A percentile compares a stretch with the other conserved stretches of the same genome.
These are phyloP conservation scores for Rhizopogon sp. DNA, from an alignment of 768 basidiomycete genomes.

Conservation along the genomic window DNA sequence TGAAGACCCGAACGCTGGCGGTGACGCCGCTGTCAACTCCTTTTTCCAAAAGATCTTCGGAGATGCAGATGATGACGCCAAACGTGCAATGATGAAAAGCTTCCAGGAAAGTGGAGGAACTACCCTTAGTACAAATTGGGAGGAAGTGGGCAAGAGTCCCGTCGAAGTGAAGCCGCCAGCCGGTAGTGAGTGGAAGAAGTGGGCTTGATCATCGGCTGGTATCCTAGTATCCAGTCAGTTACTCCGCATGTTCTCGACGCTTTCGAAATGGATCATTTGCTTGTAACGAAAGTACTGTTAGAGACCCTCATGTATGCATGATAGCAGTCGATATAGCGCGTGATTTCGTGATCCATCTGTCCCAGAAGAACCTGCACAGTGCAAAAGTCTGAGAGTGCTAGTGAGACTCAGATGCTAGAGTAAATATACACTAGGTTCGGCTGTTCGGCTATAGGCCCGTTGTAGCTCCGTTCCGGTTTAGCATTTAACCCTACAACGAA, in stretches of 20 bases:
- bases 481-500: too few species aligned
- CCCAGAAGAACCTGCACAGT: background rate
- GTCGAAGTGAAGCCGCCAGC: constrained; percentile 80
- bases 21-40: constrained; percentile 78
- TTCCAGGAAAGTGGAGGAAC: constrained; percentile 95
- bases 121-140: constrained; percentile 94
- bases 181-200: constrained; percentile 82
- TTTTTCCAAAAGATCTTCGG: constrained; percentile 92
- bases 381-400: too few species aligned
- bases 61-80: constrained; percentile 89
- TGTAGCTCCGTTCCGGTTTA: too few species aligned
- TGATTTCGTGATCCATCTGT: background rate
- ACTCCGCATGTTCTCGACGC: constrained; percentile 7
- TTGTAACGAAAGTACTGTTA: background rate
- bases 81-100: constrained; percentile 96
- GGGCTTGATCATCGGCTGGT: constrained; percentile 28
- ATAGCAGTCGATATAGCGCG: background rate
- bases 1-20: constrained; percentile 87
- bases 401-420: background rate
- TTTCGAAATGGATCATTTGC: constrained; percentile 4
- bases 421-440: background rate
- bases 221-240: background rate
- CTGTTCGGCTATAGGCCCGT: too few species aligned
- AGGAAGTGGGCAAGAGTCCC: constrained; percentile 65
- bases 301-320: too few species aligned